Base-by-base conservation (phyloP, 768 basidiomycete genomes). In the Boletus rubroflammeus region DNA sequence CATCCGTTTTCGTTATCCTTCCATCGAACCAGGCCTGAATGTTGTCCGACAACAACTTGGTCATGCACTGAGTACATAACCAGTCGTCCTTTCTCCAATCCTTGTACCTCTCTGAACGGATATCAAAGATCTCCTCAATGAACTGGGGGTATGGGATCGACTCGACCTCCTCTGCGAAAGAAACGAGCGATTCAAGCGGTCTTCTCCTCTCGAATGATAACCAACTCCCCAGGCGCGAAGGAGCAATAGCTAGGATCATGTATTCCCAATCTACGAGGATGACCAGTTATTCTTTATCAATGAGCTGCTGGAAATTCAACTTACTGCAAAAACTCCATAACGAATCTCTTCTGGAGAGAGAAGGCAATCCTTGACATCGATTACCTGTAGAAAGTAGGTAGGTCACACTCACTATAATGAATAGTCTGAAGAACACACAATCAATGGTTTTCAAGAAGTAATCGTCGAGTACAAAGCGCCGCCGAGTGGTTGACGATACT, bases 51-150 rank as follows among this genome's bases (percentile, higher is more conserved):
- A 63, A 32, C 28, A 75, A 40, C 46, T 54, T 53, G 5, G 36
- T 47, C 47, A 75, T 62, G 50, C 72, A 73, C 1, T 47, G 21
- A 52, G 58, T 54, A 54, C 73, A 74, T n/a, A 73, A 17, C 62
- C 69, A 68, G 28, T 71, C 67, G 17, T 60, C 59, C 39, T 63
- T 65, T 14, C 60, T 44, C 73, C 71, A 73, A 49, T 61, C 13
- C 34, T n/a, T 47, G 57, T 67, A 67, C 17, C 6, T 19, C n/a
- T 43, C 40, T 11, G 57, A 65, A 25, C 57, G 51, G 34, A 65
- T 43, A 42, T 59, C 57, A 47, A 61, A 59, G 3, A 67, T 17
- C 32, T 64, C 63, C 5, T 40, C 40, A 1, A 67, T 45, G 17
- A 59, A 46, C 34, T 50, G 46, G 25, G 51, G 25, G 19, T 57